Evolutionary conservation across 805 yeast genomes (phyloP).

Genomic region (Ogataea minuta): DNA sequence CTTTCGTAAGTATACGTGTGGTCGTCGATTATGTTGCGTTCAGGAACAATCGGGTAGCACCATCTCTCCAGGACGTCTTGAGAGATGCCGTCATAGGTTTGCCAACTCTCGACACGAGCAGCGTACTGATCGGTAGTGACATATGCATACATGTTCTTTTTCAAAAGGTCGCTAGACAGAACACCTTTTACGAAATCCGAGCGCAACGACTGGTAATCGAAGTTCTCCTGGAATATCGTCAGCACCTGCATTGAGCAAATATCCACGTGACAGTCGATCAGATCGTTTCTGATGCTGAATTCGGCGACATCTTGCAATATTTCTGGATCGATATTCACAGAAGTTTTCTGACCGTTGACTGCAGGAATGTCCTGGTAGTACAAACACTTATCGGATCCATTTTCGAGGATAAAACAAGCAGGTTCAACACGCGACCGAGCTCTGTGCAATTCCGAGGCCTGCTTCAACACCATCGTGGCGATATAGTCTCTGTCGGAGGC

Average conservation of each 20-base stretch:
- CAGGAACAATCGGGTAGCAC: conserved; percentile 90
- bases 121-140: conserved; percentile 80
- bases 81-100: conserved; percentile 86
- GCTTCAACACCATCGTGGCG: conserved; percentile 88
- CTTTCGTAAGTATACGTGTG: conserved; percentile 78
- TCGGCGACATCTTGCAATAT: conserved; percentile 73
- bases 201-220: conserved; percentile 86
- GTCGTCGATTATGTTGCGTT: conserved; percentile 67
- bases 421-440: conserved; percentile 80
- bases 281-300: conserved; percentile 80
- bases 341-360: conserved; percentile 43
- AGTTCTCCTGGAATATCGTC: conserved; percentile 92
- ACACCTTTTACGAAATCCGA: conserved; percentile 90
- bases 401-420: conserved; percentile 80
- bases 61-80: conserved; percentile 90
- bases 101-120: conserved; percentile 93
- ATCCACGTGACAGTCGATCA: conserved; percentile 95
- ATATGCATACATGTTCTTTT: conserved; percentile 87
- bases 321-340: conserved; percentile 78
- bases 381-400: conserved; percentile 69
- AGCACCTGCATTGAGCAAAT: conserved; percentile 94
- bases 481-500: conserved; percentile 84
- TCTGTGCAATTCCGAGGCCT: conserved; percentile 81
- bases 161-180: conserved; percentile 82
- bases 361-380: conserved; percentile 78